Evolutionary conservation across 2,329 filamentous ascomycete species (phyloP).

Genomic region (Ampelomyces quisqualis): DNA sequence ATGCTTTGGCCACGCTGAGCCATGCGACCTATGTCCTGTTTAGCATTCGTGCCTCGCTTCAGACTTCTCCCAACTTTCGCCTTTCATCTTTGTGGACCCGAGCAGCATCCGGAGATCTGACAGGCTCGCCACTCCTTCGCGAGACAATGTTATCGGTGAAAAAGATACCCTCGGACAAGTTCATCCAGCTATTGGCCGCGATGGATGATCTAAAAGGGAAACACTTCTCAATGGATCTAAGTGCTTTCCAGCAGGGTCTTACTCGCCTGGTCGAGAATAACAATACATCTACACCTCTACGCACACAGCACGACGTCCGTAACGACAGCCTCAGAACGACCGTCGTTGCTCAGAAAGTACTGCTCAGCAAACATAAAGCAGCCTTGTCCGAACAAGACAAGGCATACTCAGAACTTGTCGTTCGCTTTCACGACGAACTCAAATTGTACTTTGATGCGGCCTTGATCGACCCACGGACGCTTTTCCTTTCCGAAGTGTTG

Average conservation of each 20-base stretch:
- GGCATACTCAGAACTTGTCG: constrained; percentile 66
- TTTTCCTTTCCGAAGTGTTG: constrained; percentile 71
- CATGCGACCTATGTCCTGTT: constrained; percentile 39
- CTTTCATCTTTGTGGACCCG: constrained; percentile 60
- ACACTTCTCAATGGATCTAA: constrained; percentile 24
- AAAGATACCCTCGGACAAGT: constrained; percentile 59
- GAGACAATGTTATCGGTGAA: constrained; percentile 60
- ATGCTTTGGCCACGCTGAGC: constrained; percentile 46
- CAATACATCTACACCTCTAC: constrained; percentile 50
- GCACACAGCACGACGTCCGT: constrained; percentile 73
- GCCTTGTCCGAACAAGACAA: constrained; percentile 69
- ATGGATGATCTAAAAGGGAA: constrained; percentile 25
- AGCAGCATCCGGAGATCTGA: constrained; percentile 59
- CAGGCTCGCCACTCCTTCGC: constrained; percentile 53
- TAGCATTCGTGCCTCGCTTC: constrained; percentile 42
- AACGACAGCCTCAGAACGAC: constrained; percentile 72
- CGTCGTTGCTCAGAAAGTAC: constrained; percentile 77
- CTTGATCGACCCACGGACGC: constrained; percentile 52
- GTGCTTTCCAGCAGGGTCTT: constrained; percentile 39
- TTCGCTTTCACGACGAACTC: constrained; percentile 56
- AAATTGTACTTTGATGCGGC: constrained; percentile 49
- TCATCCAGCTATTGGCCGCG: constrained; percentile 48
- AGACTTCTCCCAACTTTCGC: constrained; percentile 38
- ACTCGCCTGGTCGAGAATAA: constrained; percentile 26
- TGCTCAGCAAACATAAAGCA: constrained; percentile 73